These are phyloP conservation scores for Strobilomyces echinocephalus DNA, from an alignment of 768 basidiomycete species.

Conservation along the genomic window DNA sequence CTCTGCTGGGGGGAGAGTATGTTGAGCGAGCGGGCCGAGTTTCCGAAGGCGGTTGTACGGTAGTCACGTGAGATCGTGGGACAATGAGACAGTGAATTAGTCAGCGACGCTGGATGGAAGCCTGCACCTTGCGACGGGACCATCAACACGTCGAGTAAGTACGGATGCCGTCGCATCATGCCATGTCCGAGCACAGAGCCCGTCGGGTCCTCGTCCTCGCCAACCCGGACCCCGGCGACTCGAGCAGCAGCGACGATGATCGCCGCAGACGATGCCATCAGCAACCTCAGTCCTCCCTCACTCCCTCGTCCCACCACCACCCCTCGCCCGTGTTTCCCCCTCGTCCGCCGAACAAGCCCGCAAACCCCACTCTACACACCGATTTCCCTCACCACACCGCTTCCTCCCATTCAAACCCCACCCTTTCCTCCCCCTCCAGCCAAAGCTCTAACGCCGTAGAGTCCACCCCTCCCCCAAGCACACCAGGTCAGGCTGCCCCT, in stretches of 20 bases:
- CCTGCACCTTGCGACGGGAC: constrained; percentile 22
- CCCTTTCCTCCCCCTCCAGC: constrained; percentile 67
- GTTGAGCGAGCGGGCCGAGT: constrained; percentile 73
- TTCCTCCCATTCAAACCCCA: constrained; percentile 46
- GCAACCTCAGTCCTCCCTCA: constrained; percentile 23
- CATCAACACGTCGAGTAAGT: constrained; percentile 9
- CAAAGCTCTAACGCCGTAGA: constrained; percentile 59
- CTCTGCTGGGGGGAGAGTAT: constrained; percentile 84
- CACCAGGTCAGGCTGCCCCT: constrained; percentile 49
- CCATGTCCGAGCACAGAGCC: constrained; percentile 58
- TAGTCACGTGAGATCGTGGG: background rate
- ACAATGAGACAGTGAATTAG: constrained; percentile 21
- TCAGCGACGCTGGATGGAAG: constrained; percentile 20
- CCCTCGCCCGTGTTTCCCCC: constrained; percentile 23
- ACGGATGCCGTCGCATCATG: constrained; percentile 25
- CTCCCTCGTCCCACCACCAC: constrained; percentile 19
- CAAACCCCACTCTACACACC: constrained; percentile 33
- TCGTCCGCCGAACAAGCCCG: constrained; percentile 17
- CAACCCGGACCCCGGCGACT: constrained; percentile 55
- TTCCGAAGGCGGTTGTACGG: constrained; percentile 50
- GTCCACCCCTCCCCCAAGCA: constrained; percentile 67
- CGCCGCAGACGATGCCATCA: constrained; percentile 14
- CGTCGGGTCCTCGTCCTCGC: constrained; percentile 52
- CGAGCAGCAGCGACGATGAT: constrained; percentile 38
- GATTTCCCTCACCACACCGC: constrained; percentile 31